Conservation (phyloP, 2,329 filamentous ascomycete genomes). For the Teratosphaeria gauchensis region DNA sequence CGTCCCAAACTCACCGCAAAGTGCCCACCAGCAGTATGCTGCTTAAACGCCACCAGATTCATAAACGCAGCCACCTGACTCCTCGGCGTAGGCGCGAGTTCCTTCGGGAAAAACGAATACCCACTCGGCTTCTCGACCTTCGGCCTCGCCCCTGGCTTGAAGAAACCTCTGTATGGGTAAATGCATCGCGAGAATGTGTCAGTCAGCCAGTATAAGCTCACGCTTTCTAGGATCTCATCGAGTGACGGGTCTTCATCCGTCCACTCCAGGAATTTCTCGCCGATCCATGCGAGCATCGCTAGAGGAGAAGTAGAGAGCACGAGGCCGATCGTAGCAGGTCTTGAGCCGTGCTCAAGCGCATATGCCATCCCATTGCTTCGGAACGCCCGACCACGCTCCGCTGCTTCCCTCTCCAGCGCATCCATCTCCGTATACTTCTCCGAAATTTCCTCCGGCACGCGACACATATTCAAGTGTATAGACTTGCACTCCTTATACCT, state of each 20-base stretch:
- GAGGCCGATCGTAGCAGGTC: slow-evolving; percentile 48
- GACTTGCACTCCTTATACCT: slow-evolving; percentile 12
- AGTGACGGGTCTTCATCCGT: slow-evolving; percentile 35
- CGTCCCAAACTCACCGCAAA: slow-evolving; percentile 24
- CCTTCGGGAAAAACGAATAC: slow-evolving; percentile 36
- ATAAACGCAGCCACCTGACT: slow-evolving; percentile 25
- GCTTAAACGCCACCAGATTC: slow-evolving; percentile 28
- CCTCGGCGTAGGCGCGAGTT: slow-evolving; percentile 30
- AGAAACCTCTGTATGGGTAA: slow-evolving; percentile 38
- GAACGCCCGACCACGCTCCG: slow-evolving; percentile 33
- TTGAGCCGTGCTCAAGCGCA: slow-evolving; percentile 42
- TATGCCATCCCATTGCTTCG: slow-evolving; percentile 39
- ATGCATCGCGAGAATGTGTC: slow-evolving; percentile 27
- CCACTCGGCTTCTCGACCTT: slow-evolving; percentile 34
- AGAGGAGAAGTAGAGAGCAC: slow-evolving; percentile 45
- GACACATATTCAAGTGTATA: slow-evolving; percentile 17
- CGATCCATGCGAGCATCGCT: slow-evolving; percentile 46
- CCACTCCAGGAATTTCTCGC: slow-evolving; percentile 50
- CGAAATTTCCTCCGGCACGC: slow-evolving; percentile 7
- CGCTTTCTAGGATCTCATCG: slow-evolving; percentile 37
- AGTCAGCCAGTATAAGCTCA: slow-evolving; percentile 46
- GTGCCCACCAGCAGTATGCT: slow-evolving; percentile 31
- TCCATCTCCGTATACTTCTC: slow-evolving; percentile 7
- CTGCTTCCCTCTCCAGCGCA: slow-evolving; percentile 28
- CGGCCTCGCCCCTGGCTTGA: slow-evolving; percentile 5